Percentiles rank a stretch among this genome's conserved stretches.
Conservation (phyloP, 805 yeast genomes). For the Monosporozyma solicola region DNA sequence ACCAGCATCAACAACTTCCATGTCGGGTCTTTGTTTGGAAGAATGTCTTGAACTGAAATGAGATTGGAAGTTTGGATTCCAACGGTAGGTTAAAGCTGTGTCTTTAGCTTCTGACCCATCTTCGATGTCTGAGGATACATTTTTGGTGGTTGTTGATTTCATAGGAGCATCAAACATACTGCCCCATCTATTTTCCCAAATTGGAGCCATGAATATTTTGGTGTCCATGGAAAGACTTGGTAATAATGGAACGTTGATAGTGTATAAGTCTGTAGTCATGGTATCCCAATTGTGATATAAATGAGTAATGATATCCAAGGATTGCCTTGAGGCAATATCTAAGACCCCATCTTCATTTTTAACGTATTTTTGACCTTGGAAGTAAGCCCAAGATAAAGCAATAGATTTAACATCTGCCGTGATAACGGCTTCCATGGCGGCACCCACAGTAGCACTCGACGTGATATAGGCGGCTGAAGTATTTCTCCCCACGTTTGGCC, state of each 20-base stretch:
- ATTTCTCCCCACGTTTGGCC: slow-evolving; percentile 94
- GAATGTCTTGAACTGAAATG: slow-evolving; percentile 14
- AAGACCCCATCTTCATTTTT: slow-evolving; percentile 35
- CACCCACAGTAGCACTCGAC: slow-evolving; percentile 94
- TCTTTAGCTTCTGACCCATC: slow-evolving; percentile 36
- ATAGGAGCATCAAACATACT: slow-evolving; percentile 41
- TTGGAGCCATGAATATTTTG: slow-evolving; percentile 64
- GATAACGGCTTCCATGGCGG: slow-evolving; percentile 88
- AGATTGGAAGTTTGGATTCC: slow-evolving; percentile 76
- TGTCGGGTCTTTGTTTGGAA: slow-evolving; percentile 38
- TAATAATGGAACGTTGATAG: slow-evolving; percentile 78
- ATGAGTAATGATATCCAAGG: slow-evolving; percentile 55
- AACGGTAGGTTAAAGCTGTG: slow-evolving; percentile 43
- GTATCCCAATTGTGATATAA: slow-evolving; percentile 50
- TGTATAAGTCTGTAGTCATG: slow-evolving; percentile 52
- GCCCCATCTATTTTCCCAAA: slow-evolving; percentile 73
- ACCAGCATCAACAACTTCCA: slow-evolving; percentile 57
- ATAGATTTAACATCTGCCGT: slow-evolving; percentile 53
- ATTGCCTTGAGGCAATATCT: slow-evolving; percentile 55
- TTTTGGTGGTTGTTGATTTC: slow-evolving; percentile 4
- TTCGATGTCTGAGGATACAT: slow-evolving; percentile 34
- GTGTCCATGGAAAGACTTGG: slow-evolving; percentile 45
- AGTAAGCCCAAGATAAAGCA: slow-evolving; percentile 83
- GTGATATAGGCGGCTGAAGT: slow-evolving; percentile 81
- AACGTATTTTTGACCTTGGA: slow-evolving; percentile 39